Conservation (phyloP, 2,329 filamentous ascomycete species). For the Tolypocladium endophyticum region DNA sequence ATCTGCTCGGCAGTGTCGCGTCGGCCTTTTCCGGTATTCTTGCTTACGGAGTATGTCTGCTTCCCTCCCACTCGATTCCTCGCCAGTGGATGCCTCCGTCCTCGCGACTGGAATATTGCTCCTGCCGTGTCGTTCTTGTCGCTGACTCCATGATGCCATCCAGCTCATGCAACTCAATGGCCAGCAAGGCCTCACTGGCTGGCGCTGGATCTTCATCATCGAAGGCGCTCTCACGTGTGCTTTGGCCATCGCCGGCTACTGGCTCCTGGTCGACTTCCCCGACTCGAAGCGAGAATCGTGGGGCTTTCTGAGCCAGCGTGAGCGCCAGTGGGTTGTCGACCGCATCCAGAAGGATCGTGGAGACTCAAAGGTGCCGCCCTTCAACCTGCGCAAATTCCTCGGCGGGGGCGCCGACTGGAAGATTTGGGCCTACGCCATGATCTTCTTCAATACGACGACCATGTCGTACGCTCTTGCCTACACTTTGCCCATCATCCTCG, state of each 20-base stretch:
- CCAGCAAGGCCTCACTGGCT: slow-evolving; percentile 41
- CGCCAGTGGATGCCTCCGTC: too few relatives aligned
- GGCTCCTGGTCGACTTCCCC: slow-evolving; percentile 54
- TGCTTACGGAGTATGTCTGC: slow-evolving; percentile 49
- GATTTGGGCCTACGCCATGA: slow-evolving; percentile 51
- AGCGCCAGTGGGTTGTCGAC: slow-evolving; percentile 41
- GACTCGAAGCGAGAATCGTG: slow-evolving; percentile 41
- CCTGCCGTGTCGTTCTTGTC: too few relatives aligned
- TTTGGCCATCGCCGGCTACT: slow-evolving; percentile 39
- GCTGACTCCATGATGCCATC: background rate
- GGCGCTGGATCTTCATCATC: slow-evolving; percentile 58
- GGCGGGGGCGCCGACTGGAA: slow-evolving; percentile 38
- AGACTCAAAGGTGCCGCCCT: slow-evolving; percentile 43
- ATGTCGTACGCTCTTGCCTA: slow-evolving; percentile 68
- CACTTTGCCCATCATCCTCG: slow-evolving; percentile 68
- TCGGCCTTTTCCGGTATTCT: slow-evolving; percentile 59
- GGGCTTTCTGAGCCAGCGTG: slow-evolving; percentile 40
- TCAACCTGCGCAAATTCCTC: slow-evolving; percentile 37
- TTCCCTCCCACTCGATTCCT: background rate
- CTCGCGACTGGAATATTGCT: too few relatives aligned
- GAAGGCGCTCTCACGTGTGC: slow-evolving; percentile 43
- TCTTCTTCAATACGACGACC: slow-evolving; percentile 58
- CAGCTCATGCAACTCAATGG: slow-evolving; percentile 53
- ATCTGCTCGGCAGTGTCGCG: slow-evolving; percentile 56
- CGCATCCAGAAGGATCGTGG: slow-evolving; percentile 47